Percentiles rank a stretch among this genome's conserved stretches.
Evolutionary conservation across 2,329 filamentous ascomycete genomes (phyloP).

Genomic region (Colletotrichum orbiculare): DNA sequence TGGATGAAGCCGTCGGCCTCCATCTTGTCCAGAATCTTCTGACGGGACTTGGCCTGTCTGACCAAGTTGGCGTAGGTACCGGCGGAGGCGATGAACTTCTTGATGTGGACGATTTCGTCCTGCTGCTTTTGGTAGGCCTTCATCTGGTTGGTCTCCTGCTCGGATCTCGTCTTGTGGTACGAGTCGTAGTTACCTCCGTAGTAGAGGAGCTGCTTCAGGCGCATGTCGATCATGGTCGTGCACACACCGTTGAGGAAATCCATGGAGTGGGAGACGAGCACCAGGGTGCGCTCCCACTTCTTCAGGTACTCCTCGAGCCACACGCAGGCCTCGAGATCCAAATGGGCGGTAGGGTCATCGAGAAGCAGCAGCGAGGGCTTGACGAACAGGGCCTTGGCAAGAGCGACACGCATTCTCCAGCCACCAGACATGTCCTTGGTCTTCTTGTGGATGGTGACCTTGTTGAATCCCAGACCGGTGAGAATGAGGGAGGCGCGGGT

Average conservation of each 20-base stretch:
- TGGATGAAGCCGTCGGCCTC: conserved; percentile 99
- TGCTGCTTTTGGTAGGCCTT: conserved; percentile 99
- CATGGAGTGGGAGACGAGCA: conserved; percentile 97
- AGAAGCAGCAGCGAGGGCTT: conserved; percentile 95
- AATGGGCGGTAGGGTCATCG: conserved; percentile 97
- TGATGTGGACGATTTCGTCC: conserved; percentile 99
- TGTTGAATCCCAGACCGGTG: conserved; percentile 99
- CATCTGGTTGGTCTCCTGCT: conserved; percentile 98
- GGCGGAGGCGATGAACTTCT: conserved; percentile 99
- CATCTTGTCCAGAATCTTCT: conserved; percentile 99
- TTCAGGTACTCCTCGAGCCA: conserved; percentile 99
- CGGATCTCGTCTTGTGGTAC: conserved; percentile 91
- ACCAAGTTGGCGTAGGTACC: conserved; percentile 99
- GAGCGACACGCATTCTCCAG: conserved; percentile 99
- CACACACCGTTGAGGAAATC: conserved; percentile 99
- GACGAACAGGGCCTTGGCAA: conserved; percentile 97
- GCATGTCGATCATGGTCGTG: conserved; percentile 99
- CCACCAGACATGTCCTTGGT: conserved; percentile 99
- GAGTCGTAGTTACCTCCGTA: conserved; percentile 99
- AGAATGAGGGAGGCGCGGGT: conserved; percentile 96
- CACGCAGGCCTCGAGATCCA: conserved; percentile 99
- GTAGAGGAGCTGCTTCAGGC: conserved; percentile 87
- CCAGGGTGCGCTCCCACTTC: conserved; percentile 98
- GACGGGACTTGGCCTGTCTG: conserved; percentile 96
- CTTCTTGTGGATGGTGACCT: conserved; percentile 97